phyloP scores from a whole-genome alignment of 768 basidiomycete species.

The Hericium alpestre region DNA sequence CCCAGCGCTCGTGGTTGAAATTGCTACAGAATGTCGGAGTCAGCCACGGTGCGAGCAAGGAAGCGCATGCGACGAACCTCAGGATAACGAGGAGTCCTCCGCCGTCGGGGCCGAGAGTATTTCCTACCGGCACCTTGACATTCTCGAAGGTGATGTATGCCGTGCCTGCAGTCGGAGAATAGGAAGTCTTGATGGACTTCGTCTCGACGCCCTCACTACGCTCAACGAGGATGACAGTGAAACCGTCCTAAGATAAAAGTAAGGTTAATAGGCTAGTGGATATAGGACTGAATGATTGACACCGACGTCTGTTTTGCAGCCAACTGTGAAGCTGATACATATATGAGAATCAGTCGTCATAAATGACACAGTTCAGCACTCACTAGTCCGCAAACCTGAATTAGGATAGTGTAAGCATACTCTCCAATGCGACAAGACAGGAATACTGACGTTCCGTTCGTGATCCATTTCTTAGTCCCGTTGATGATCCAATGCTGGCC shows the following conservation, averaged over 20 bases:
- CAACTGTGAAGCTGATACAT: slow-evolving; percentile 51
- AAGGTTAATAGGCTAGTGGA: neutral
- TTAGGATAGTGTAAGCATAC: neutral
- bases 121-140: slow-evolving; percentile 77
- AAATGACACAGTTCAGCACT: slow-evolving; percentile 2
- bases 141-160: slow-evolving; percentile 76
- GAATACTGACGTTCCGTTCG: slow-evolving; percentile 50
- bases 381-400: slow-evolving; percentile 31
- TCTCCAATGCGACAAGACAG: too few relatives aligned
- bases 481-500: slow-evolving; percentile 80
- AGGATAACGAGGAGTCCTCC: slow-evolving; percentile 58
- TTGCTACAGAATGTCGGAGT: slow-evolving; percentile 39
- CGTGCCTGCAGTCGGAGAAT: slow-evolving; percentile 82
- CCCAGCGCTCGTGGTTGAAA: slow-evolving; percentile 94
- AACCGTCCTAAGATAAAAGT: slow-evolving; percentile 31
- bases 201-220: slow-evolving; percentile 76
- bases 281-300: neutral
- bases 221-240: slow-evolving; percentile 82
- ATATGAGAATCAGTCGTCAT: slow-evolving; percentile 2
- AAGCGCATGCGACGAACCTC: slow-evolving; percentile 23
- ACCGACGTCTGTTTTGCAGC: slow-evolving; percentile 47
- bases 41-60: slow-evolving; percentile 16
- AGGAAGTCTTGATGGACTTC: slow-evolving; percentile 81
- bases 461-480: slow-evolving; percentile 83
- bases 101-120: slow-evolving; percentile 75